phyloP scores from a whole-genome alignment of 495 filamentous ascomycete species.

The Copromyces sp. region DNA sequence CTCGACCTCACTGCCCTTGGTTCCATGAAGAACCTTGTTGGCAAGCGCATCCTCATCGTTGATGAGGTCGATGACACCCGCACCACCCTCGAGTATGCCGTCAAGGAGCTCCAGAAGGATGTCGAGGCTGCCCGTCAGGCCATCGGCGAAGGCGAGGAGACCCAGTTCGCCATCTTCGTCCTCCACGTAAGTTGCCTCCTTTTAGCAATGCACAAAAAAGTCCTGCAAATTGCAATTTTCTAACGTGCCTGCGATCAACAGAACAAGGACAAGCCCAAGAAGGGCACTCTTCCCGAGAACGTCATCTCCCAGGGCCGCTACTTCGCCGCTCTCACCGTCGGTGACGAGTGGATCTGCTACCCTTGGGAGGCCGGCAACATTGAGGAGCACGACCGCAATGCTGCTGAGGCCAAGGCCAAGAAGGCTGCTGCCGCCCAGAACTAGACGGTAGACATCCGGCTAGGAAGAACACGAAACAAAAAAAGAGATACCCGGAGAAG shows the following conservation, averaged over 20 bases:
- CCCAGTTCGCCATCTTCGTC: slow-evolving; percentile 87
- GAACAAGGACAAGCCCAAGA: slow-evolving; percentile 96
- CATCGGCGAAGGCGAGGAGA: slow-evolving; percentile 58
- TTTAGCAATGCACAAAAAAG: not conserved
- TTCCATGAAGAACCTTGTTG: slow-evolving; percentile 85
- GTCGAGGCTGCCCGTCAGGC: slow-evolving; percentile 71
- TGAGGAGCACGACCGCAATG: slow-evolving; percentile 77
- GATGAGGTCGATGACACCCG: slow-evolving; percentile 98
- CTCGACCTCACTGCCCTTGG: slow-evolving; percentile 77
- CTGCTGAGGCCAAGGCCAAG: slow-evolving; percentile 36
- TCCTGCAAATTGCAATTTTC: not conserved
- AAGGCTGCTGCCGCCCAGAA: not conserved
- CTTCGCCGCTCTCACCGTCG: slow-evolving; percentile 74
- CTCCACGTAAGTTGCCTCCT: slow-evolving; percentile 61
- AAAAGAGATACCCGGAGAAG: not conserved
- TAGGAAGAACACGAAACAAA: not conserved
- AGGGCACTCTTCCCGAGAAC: slow-evolving; percentile 70
- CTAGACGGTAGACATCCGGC: not conserved
- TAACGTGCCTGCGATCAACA: slow-evolving; percentile 24
- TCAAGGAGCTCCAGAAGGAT: slow-evolving; percentile 92
- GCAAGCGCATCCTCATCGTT: slow-evolving; percentile 95
- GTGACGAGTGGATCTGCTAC: slow-evolving; percentile 96
- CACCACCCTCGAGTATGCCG: slow-evolving; percentile 94
- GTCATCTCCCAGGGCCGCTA: slow-evolving; percentile 72
- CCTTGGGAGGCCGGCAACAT: slow-evolving; percentile 99